phyloP scores from a whole-genome alignment of 2,329 filamentous ascomycete genomes.

The Trichoderma hamatum region DNA sequence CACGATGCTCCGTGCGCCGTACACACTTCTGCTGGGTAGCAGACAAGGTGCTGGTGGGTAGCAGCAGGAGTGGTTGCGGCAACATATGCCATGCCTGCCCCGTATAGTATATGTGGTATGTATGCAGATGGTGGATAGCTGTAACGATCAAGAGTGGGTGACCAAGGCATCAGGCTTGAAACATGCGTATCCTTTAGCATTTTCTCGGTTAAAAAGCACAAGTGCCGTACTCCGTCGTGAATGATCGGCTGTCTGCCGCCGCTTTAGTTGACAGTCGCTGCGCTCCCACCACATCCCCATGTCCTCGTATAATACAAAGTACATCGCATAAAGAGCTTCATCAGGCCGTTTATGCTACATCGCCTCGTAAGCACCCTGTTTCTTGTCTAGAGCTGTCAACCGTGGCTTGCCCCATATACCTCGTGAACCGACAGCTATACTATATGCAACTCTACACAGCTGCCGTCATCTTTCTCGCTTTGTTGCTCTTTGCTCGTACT shows the following conservation, averaged over 20 bases:
- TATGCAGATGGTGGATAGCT: background rate
- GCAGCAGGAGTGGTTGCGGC: constrained; percentile 8
- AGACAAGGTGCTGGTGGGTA: constrained; percentile 7
- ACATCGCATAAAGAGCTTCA: background rate
- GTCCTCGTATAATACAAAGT: constrained; percentile 18
- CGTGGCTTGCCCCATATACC: background rate
- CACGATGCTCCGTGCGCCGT: constrained; percentile 4
- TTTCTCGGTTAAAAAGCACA: background rate
- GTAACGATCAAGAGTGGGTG: constrained; percentile 11
- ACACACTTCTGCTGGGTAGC: background rate
- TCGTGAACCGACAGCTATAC: background rate
- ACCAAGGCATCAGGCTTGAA: constrained; percentile 3
- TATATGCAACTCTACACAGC: background rate
- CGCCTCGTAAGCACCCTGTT: background rate
- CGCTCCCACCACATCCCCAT: background rate
- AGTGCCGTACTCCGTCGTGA: background rate
- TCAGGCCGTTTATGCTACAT: background rate
- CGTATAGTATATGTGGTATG: background rate
- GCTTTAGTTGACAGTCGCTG: background rate
- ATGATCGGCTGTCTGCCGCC: constrained; percentile 10
- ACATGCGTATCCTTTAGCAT: background rate
- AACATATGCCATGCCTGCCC: background rate
- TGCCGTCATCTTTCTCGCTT: background rate
- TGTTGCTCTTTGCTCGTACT: constrained; percentile 7
- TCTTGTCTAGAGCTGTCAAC: background rate